Conservation (phyloP, 2,329 filamentous ascomycete genomes). For the Aureobasidium sp. region DNA sequence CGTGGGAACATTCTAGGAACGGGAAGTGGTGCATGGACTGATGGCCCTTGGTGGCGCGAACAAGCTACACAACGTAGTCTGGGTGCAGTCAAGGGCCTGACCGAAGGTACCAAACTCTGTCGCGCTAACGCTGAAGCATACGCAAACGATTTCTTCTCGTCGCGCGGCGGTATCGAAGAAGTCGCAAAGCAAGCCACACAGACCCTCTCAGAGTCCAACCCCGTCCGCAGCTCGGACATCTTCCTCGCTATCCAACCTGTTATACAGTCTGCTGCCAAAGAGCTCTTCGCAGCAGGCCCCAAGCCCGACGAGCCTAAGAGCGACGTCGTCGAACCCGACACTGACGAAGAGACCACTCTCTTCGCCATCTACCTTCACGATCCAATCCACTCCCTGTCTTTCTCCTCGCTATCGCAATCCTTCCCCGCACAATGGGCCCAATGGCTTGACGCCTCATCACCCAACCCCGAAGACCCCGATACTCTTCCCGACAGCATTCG, state of each 20-base stretch:
- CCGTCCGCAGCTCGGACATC: conserved; percentile 84
- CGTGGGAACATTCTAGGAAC: conserved; percentile 33
- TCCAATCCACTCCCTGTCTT: conserved; percentile 84
- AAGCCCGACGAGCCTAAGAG: conserved; percentile 44
- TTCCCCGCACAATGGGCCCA: conserved; percentile 79
- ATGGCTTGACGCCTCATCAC: conserved; percentile 72
- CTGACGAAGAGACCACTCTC: conserved; percentile 52
- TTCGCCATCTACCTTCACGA: conserved; percentile 79
- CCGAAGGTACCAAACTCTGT: conserved; percentile 85
- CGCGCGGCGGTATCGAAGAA: conserved; percentile 68
- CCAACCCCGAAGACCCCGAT: conserved; percentile 32
- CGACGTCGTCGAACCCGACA: conserved; percentile 43
- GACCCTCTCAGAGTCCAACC: conserved; percentile 72
- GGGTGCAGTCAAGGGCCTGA: conserved; percentile 67
- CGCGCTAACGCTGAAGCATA: conserved; percentile 84
- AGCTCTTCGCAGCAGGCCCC: conserved; percentile 51
- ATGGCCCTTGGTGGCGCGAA: conserved; percentile 94
- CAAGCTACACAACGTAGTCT: conserved; percentile 57
- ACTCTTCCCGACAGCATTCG: conserved; percentile 73
- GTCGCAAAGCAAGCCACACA: conserved; percentile 74
- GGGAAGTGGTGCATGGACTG: conserved; percentile 65
- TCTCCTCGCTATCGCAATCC: conserved; percentile 71
- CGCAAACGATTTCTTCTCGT: conserved; percentile 72
- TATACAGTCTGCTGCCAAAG: conserved; percentile 52
- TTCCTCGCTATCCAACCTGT: conserved; percentile 92